These are phyloP conservation scores for Citrus unshiu DNA, from an alignment of 345 rosid species.

Conservation along the genomic window DNA sequence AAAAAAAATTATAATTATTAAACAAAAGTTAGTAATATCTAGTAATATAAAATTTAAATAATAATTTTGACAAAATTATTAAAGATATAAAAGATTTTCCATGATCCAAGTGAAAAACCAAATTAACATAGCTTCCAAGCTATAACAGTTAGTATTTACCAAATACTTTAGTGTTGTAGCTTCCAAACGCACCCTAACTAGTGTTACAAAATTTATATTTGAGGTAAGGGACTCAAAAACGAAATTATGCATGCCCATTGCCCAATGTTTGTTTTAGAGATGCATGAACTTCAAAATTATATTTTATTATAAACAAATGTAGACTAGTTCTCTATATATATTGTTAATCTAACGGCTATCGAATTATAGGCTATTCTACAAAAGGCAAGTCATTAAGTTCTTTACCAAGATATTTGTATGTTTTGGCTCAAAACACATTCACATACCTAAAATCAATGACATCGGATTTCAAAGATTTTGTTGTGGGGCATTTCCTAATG, in stretches of 20 bases:
- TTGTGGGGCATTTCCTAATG: background rate
- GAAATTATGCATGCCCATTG: background rate
- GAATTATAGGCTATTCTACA: background rate
- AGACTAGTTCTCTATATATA: background rate
- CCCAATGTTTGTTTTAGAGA: background rate
- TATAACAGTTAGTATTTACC: no score
- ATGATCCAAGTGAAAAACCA: no score
- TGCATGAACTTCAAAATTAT: background rate
- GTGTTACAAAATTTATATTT: background rate
- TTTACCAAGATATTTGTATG: background rate
- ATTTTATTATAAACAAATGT: background rate
- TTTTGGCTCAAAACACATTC: background rate
- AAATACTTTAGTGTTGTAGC: no score
- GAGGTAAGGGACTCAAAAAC: background rate
- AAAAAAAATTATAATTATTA: no score
- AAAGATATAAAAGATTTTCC: no score
- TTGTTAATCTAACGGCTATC: background rate
- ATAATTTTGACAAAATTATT: no score
- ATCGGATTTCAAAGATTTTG: background rate
- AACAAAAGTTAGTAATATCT: no score
- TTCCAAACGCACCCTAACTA: no score
- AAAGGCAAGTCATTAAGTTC: background rate
- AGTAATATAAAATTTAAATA: no score
- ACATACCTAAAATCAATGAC: background rate
- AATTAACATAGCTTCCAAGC: no score